Evolutionary conservation across 2,329 filamentous ascomycete species (phyloP).

Genomic region (Venturia oleaginea): DNA sequence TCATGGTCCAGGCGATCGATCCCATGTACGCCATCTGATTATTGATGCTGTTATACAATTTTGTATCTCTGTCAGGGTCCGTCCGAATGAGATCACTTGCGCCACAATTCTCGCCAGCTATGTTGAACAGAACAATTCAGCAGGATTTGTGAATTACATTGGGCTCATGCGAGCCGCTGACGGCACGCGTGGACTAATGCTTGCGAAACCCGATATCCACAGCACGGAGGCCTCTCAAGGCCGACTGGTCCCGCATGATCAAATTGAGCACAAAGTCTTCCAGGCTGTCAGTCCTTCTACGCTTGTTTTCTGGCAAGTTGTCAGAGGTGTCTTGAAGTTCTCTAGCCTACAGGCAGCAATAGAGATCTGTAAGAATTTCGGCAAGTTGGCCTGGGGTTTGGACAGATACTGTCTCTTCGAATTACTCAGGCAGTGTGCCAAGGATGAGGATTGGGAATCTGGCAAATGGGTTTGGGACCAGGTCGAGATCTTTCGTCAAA

Average conservation of each 20-base stretch:
- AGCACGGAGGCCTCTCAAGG: conserved; percentile 23
- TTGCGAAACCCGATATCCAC: conserved; percentile 29
- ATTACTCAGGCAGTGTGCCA: neutral
- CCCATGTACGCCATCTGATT: conserved; percentile 7
- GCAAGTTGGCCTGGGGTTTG: conserved; percentile 8
- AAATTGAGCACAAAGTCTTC: neutral
- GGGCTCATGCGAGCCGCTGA: conserved; percentile 32
- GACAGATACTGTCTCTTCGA: neutral
- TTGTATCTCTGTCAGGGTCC: conserved; percentile 29
- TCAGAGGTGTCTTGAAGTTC: conserved; percentile 11
- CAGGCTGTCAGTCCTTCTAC: conserved; percentile 11
- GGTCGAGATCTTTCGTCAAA: neutral
- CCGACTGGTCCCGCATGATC: conserved; percentile 16
- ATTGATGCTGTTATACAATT: conserved; percentile 22
- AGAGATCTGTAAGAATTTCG: conserved; percentile 9
- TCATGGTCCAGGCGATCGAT: conserved; percentile 21
- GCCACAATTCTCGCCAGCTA: conserved; percentile 33
- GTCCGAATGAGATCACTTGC: conserved; percentile 38
- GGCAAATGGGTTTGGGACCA: conserved; percentile 10
- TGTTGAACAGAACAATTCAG: conserved; percentile 22
- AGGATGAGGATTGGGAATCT: conserved; percentile 9
- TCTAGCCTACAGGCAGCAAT: conserved; percentile 6
- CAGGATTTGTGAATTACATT: conserved; percentile 31
- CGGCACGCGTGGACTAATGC: conserved; percentile 28
- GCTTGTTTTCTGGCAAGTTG: conserved; percentile 5